Percentiles rank a stretch among this genome's conserved stretches.
Conservation (phyloP, 2,329 filamentous ascomycete genomes). For the Phymatotrichopsis omnivora region DNA sequence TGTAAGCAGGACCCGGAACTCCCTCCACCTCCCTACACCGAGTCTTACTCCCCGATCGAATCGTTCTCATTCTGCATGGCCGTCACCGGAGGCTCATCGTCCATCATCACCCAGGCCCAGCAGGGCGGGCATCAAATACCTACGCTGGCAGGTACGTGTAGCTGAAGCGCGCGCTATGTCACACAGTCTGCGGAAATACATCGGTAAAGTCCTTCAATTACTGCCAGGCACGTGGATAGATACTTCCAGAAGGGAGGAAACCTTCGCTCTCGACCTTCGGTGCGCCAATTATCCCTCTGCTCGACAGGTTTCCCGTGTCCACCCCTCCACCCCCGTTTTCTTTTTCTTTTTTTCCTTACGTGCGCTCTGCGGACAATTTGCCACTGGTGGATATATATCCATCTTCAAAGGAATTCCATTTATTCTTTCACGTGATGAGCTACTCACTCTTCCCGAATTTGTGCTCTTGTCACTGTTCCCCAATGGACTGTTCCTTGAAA, state of each 20-base stretch:
- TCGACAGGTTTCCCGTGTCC: conserved; percentile 34
- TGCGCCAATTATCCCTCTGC: conserved; percentile 39
- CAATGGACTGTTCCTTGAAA: conserved; percentile 94
- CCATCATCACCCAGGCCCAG: conserved; percentile 98
- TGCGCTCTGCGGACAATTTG: conserved; percentile 28
- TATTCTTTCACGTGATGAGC: conserved; percentile 85
- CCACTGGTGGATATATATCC: conserved; percentile 30
- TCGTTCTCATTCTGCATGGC: conserved; percentile 97
- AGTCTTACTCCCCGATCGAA: conserved; percentile 83
- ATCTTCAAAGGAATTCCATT: conserved; percentile 72
- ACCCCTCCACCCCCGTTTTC: neutral
- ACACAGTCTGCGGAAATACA: neutral
- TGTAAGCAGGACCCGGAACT: conserved; percentile 65
- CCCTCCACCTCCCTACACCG: conserved; percentile 89
- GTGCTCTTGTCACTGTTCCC: conserved; percentile 95
- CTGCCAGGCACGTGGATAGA: conserved; percentile 40
- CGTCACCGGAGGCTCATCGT: conserved; percentile 88
- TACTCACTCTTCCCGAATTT: conserved; percentile 92
- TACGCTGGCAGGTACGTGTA: conserved; percentile 65
- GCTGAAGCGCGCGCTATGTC: neutral
- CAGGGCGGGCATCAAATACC: conserved; percentile 85
- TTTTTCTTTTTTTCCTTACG: neutral
- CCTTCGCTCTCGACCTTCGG: conserved; percentile 89
- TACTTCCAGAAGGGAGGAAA: conserved; percentile 82
- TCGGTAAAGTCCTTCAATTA: too few species aligned